phyloP scores from a whole-genome alignment of 176 grass and related monocot genomes.

The Zea luxurians region DNA sequence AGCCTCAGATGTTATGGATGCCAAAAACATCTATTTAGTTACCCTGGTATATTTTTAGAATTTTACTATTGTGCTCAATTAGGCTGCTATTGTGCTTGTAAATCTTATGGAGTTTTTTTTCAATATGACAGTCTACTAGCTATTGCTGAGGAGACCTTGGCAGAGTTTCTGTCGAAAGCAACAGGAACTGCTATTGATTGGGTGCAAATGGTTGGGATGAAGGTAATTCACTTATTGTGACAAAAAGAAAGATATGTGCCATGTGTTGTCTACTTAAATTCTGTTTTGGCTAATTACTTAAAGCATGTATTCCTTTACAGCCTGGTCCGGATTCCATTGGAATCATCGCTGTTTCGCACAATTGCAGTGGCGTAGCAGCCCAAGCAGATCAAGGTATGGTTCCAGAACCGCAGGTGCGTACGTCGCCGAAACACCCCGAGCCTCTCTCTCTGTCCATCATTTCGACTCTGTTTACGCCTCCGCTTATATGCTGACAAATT shows the following conservation, averaged over 20 bases:
- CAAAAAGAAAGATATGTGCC: constrained; percentile 19
- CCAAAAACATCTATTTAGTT: no score
- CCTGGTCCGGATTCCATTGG: constrained; percentile 99
- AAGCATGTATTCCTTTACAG: constrained; percentile 47
- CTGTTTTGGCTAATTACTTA: constrained; percentile 13
- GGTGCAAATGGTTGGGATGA: constrained; percentile 99
- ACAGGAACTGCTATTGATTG: constrained; percentile 96
- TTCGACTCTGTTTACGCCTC: no score
- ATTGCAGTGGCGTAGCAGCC: constrained; percentile 94
- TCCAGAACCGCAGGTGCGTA: no score
- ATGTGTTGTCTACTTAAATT: constrained; percentile 32
- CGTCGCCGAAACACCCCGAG: no score
- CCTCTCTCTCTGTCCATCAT: no score
- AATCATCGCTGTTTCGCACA: constrained; percentile 99
- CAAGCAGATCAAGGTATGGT: no score
- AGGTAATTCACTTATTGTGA: constrained; percentile 47
- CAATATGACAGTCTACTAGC: constrained; percentile 73
- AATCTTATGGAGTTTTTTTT: constrained; percentile 2
- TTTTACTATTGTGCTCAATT: no score
- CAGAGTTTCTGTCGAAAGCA: constrained; percentile 97
- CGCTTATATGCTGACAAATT: no score
- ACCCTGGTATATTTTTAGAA: no score
- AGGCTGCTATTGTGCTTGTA: not conserved
- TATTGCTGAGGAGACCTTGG: constrained; percentile 98
- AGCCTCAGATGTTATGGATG: no score